These are phyloP conservation scores for Neonectria sp. DNA, from an alignment of 2,329 filamentous ascomycete genomes.

Conservation along the genomic window DNA sequence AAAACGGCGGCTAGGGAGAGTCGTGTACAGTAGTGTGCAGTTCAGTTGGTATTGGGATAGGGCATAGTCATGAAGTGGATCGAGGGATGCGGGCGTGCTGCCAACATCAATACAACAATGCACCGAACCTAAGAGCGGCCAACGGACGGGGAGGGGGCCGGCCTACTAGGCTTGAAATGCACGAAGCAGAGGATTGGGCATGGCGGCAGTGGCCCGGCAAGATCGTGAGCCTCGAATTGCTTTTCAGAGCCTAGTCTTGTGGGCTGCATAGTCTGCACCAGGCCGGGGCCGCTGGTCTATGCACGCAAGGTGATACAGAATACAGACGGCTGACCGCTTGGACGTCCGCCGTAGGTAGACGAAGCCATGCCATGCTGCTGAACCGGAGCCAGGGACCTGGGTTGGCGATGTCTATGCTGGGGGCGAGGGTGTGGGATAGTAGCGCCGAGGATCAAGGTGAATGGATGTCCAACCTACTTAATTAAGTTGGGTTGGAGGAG, in stretches of 20 bases:
- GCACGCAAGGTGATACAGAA: conserved; percentile 3
- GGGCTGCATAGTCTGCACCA: conserved; percentile 7
- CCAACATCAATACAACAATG: conserved; percentile 6
- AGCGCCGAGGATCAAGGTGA: conserved; percentile 1
- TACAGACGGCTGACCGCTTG: conserved; percentile 13
- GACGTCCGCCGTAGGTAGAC: conserved; percentile 7
- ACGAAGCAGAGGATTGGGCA: conserved; percentile 28
- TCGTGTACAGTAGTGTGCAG: neutral
- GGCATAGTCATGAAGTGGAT: neutral
- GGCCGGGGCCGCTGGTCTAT: neutral
- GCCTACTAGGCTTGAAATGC: conserved; percentile 15
- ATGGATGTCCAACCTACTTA: neutral
- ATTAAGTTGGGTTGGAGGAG: neutral
- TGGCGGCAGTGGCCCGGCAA: conserved; percentile 19
- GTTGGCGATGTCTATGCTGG: conserved; percentile 16
- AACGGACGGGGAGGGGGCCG: conserved; percentile 7
- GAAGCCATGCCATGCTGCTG: conserved; percentile 14
- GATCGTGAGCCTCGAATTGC: conserved; percentile 16
- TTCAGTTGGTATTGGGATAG: neutral
- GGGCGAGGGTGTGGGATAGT: conserved; percentile 1
- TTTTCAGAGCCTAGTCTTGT: conserved; percentile 9
- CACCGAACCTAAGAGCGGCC: neutral
- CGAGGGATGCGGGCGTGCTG: conserved; percentile 2
- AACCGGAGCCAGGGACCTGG: conserved; percentile 24
- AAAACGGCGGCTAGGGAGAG: neutral